Evolutionary conservation across 2,329 filamentous ascomycete species (phyloP).

Genomic region (Xylariaceae sp.): DNA sequence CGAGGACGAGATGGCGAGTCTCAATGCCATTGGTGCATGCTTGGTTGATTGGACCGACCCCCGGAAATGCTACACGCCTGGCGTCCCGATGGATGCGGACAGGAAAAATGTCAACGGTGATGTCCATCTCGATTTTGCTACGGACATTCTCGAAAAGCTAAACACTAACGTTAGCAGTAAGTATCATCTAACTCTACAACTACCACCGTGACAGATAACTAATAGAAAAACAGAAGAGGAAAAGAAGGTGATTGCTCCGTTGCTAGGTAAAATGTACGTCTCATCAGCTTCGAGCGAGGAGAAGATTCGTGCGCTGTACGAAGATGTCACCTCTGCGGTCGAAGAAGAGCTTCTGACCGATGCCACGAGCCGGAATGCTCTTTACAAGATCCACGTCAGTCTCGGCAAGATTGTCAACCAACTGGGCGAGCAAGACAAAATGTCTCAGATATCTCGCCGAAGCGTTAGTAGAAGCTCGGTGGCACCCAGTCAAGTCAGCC

Average conservation of each 20-base stretch:
- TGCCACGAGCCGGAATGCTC: conserved; percentile 58
- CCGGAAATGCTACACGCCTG: conserved; percentile 64
- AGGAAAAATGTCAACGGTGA: conserved; percentile 68
- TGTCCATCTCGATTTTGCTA: conserved; percentile 75
- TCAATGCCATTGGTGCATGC: conserved; percentile 74
- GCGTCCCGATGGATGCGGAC: conserved; percentile 48
- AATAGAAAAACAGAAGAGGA: conserved; percentile 65
- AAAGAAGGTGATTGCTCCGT: conserved; percentile 72
- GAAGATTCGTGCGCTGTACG: conserved; percentile 55
- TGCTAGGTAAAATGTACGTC: conserved; percentile 80
- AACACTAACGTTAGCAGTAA: conserved; percentile 64
- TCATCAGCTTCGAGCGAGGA: conserved; percentile 60
- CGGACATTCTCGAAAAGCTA: conserved; percentile 71
- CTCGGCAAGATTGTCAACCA: conserved; percentile 64
- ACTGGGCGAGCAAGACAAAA: conserved; percentile 39
- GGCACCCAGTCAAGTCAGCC: conserved; percentile 6
- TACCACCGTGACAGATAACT: conserved; percentile 1
- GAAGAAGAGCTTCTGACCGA: conserved; percentile 58
- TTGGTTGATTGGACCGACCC: conserved; percentile 95
- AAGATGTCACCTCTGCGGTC: conserved; percentile 57
- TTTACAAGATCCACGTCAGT: conserved; percentile 65
- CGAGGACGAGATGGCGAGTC: conserved; percentile 72
- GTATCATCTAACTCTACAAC: conserved; percentile 28
- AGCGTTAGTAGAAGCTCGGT: conserved; percentile 15
- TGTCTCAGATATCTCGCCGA: conserved; percentile 13